Conservation (phyloP, 75 land plant species). For the Pseudotsuga menziesii region DNA sequence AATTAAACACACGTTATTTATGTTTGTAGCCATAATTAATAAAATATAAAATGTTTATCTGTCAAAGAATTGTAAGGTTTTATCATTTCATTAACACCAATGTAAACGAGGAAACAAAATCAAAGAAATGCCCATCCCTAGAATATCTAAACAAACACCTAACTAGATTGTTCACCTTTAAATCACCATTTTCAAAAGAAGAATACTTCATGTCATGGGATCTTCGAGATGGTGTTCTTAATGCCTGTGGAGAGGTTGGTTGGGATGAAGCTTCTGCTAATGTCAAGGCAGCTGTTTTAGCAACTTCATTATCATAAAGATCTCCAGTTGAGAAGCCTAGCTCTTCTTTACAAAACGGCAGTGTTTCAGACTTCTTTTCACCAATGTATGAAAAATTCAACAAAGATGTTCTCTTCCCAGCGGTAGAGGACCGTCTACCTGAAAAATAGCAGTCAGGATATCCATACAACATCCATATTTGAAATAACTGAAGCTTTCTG, state of each 20-base stretch:
- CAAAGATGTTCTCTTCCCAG: conserved; percentile 86
- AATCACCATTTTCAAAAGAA: conserved; percentile 43
- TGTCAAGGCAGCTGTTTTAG: conserved; percentile 65
- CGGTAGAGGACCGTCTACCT: conserved; percentile 16
- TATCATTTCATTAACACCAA: too few species aligned
- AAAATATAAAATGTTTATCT: too few species aligned
- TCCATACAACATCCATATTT: background rate
- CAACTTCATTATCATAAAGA: conserved; percentile 52
- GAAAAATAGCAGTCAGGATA: background rate
- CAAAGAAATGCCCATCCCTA: background rate
- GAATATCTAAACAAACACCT: background rate
- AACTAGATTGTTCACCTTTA: conserved; percentile 26
- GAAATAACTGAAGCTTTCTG: background rate
- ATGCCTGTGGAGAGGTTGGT: conserved; percentile 67
- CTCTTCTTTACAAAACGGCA: background rate
- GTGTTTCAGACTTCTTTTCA: conserved; percentile 19
- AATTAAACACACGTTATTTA: conserved; percentile 1
- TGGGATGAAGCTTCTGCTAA: conserved; percentile 64
- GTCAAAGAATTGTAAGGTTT: too few species aligned
- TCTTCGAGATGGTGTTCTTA: conserved; percentile 51
- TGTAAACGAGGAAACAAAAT: too few species aligned
- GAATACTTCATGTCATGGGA: conserved; percentile 27
- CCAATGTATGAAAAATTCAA: conserved; percentile 36
- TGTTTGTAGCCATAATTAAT: background rate
- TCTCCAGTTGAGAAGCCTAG: conserved; percentile 7